A percentile compares a stretch with the other conserved stretches of the same genome.
Evolutionary conservation across 768 basidiomycete species (phyloP).

Genomic region (Tulasnella calospora): DNA sequence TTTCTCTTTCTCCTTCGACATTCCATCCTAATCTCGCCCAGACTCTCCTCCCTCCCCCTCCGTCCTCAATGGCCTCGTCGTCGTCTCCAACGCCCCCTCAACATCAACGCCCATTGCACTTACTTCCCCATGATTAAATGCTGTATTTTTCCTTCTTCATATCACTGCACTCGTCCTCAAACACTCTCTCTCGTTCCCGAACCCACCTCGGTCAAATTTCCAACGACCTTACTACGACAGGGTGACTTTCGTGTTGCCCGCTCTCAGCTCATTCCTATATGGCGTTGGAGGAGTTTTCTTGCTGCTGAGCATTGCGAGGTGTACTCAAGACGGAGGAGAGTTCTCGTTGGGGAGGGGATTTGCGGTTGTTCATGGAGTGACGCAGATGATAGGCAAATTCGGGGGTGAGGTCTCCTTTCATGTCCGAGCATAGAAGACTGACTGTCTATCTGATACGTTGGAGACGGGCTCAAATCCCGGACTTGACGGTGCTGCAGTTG

Average conservation of each 20-base stretch:
- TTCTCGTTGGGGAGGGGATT: neutral
- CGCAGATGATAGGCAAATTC: neutral
- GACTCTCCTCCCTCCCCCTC: neutral
- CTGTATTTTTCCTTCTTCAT: neutral
- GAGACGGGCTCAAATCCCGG: neutral
- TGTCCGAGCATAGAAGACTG: neutral
- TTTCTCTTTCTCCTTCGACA: neutral
- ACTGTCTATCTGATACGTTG: neutral
- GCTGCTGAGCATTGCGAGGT: neutral
- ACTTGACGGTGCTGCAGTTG: neutral
- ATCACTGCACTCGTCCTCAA: neutral
- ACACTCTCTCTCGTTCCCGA: neutral
- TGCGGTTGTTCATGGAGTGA: neutral
- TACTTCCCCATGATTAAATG: neutral
- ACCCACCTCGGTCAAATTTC: neutral
- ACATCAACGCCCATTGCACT: neutral
- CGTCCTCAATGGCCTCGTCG: neutral
- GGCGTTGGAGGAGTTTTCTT: neutral
- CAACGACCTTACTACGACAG: neutral
- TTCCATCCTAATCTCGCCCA: neutral
- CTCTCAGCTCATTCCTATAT: neutral
- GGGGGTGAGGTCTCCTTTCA: neutral
- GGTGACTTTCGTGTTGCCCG: neutral
- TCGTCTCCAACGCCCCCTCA: neutral
- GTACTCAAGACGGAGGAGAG: neutral